Base-by-base conservation (phyloP, 306 rosid species). In the Dalbergia cochinchinensis region DNA sequence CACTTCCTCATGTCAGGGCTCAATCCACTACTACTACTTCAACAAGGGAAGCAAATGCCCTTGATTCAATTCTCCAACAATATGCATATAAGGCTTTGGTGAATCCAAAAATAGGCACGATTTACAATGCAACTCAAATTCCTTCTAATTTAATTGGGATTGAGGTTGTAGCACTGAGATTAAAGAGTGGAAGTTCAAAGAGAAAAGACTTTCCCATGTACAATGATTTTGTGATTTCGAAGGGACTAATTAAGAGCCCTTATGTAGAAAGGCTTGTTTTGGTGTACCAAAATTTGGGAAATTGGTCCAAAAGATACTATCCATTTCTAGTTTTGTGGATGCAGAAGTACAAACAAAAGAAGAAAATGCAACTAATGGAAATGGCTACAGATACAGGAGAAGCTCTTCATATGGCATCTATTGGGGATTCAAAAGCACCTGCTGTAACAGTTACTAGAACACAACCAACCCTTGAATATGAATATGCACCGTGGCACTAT, bases 321-420 rank as follows among this genome's bases (percentile, higher is more conserved):
- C 85, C 87, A 0, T 77, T 83, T 62, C 85, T 96, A 86, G 82
- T 86, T 71, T 67, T 90, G 67, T 93, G 96, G 90, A 69, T 66
- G 70, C 83, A 26, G 11, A 91, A 87, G 67, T 88, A 65, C 84
- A 90, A 85, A 81, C 53, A 86, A 3, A 80, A 86, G 88, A 96
- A 87, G 86, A 90, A 78, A 81, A 81, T 90, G 96, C 86, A 88
- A 59, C 79, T 77, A 80, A 96, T 96, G 99, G 98, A 96, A 84
- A 96, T 69, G 67, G 98, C 89, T 51, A 88, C 99, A 26, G 99
- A 96, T 5, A 75, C 73, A 4, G 99, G 99, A 83, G 99, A 93
- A 78, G 86, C 98, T 69, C 89, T 96, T 80, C 92, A 86, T 50
- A 93, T 93, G 98, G 88, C 98, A 45, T 76, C 87, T 11, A 62